A percentile compares a stretch with the other conserved stretches of the same genome.
phyloP scores from a whole-genome alignment of 2,329 filamentous ascomycete genomes.

The Hysterium pulicare region DNA sequence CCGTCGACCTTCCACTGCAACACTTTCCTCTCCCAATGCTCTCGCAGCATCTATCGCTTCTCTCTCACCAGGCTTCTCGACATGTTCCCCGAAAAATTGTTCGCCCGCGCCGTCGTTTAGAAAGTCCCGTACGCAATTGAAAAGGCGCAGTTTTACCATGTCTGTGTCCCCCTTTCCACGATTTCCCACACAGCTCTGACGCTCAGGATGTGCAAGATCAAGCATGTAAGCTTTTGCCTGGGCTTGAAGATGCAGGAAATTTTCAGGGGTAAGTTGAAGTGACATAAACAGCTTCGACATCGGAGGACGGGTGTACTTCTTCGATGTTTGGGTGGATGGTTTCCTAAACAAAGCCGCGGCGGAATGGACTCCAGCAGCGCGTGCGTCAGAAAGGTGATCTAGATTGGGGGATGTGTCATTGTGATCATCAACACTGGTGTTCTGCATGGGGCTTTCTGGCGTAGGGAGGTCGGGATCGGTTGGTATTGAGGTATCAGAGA shows the following conservation, averaged over 20 bases:
- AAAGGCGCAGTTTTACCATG: slow-evolving; percentile 55
- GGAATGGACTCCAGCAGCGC: slow-evolving; percentile 49
- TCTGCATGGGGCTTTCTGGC: slow-evolving; percentile 7
- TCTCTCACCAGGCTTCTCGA: slow-evolving; percentile 28
- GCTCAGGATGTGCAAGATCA: slow-evolving; percentile 51
- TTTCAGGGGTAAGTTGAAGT: slow-evolving; percentile 54
- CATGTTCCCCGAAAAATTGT: slow-evolving; percentile 47
- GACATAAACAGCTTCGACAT: slow-evolving; percentile 58
- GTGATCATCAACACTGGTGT: slow-evolving; percentile 5
- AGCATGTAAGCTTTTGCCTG: slow-evolving; percentile 58
- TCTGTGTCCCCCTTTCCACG: slow-evolving; percentile 54
- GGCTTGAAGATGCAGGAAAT: slow-evolving; percentile 54
- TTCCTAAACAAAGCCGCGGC: slow-evolving; percentile 52
- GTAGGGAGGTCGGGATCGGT: slow-evolving; percentile 15
- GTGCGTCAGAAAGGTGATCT: slow-evolving; percentile 36
- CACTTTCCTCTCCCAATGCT: slow-evolving; percentile 40
- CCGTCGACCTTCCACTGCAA: slow-evolving; percentile 25
- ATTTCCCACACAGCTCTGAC: slow-evolving; percentile 56
- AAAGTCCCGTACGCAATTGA: slow-evolving; percentile 56
- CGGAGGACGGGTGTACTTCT: slow-evolving; percentile 56
- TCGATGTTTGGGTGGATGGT: slow-evolving; percentile 40
- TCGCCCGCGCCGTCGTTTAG: slow-evolving; percentile 50
- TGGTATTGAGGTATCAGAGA: slow-evolving; percentile 8
- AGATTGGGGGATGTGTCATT: neutral
- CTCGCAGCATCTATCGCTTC: slow-evolving; percentile 33